Evolutionary conservation across 257 asterid species (phyloP), one percentile per base, ranked within the genome.

Genomic region (Gynochthodes officinalis): DNA sequence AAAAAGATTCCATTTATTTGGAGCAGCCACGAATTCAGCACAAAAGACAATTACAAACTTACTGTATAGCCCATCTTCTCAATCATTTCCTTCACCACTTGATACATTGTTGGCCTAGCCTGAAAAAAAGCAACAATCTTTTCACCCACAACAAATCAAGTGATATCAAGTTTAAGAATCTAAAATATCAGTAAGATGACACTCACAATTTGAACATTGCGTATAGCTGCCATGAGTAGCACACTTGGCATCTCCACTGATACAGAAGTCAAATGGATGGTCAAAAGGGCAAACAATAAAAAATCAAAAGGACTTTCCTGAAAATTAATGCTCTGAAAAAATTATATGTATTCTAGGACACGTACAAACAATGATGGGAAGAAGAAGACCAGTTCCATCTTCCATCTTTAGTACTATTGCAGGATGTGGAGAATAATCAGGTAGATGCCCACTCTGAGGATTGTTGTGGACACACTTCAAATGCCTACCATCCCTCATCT

Each of bases 221-320:
- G 93, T 19, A 95, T 73, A 68, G 98, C 99, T 62, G 98, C 99
- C 99, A 95, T 95, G 70, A 95, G 97, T 69, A 95, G 77, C 77
- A 86, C 92, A 79, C 97, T 92, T 1, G 97, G 98, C 99, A 92
- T 91, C 92, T 95, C 99, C 98, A 92, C 99, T 95, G 89, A 42
- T 61, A 82, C 2, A 77, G 68, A 82, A 70, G 42, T 64, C 71
- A 82, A 53, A 72, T 37, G 9, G 25, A 54, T 46, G 49, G 49
- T 27, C n/a, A 50, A 25, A 75, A 69, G 6, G 54, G 71, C 42
- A 28, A 67, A 33, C 52, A 27, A 69, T 48, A 27, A 18, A 33
- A 32, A 77, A 39, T 53, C 21, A n/a, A 57, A 43, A 69, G 9
- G 14, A 3, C n/a, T 0, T 33, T 53, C 19, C 63, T 0, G 30